Conservation (phyloP, 345 rosid genomes). For the Camelina neglecta region DNA sequence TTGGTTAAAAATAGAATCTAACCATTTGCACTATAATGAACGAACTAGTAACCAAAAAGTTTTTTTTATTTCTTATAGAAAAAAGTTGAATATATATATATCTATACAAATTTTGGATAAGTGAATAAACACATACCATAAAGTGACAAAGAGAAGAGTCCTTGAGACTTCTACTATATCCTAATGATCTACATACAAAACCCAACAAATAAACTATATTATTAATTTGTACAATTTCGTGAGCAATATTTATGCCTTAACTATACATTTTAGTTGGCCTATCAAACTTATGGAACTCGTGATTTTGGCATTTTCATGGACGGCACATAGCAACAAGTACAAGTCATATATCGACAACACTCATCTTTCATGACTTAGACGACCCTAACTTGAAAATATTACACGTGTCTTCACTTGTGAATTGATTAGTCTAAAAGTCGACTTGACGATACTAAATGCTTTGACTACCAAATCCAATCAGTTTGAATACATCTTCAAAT, state of each 20-base stretch:
- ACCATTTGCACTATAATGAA: not conserved
- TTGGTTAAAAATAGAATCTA: not conserved
- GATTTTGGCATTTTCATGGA: constrained; percentile 37
- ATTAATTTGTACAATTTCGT: not conserved
- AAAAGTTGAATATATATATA: not conserved
- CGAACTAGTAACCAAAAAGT: not conserved
- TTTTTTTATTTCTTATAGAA: not conserved
- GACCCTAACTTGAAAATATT: constrained; percentile 7
- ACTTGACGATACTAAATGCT: constrained; percentile 31
- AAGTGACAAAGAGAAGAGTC: constrained; percentile 34
- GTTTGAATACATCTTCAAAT: constrained; percentile 30
- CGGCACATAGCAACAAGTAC: constrained; percentile 40
- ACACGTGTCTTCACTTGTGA: constrained; percentile 38
- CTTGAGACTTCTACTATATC: constrained; percentile 11
- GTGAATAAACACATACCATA: constrained; percentile 28
- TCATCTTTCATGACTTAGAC: constrained; percentile 35
- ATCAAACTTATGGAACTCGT: constrained; percentile 37
- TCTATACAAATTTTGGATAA: constrained; percentile 1
- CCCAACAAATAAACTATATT: constrained; percentile 15
- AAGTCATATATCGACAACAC: constrained; percentile 29
- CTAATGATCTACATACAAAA: constrained; percentile 8
- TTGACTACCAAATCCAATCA: constrained; percentile 33
- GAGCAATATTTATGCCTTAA: constrained; percentile 23
- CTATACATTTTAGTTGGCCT: constrained; percentile 30
- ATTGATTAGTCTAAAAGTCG: constrained; percentile 26